phyloP scores from a whole-genome alignment of 176 grass and related monocot genomes.

The Aegilops sharonensis region DNA sequence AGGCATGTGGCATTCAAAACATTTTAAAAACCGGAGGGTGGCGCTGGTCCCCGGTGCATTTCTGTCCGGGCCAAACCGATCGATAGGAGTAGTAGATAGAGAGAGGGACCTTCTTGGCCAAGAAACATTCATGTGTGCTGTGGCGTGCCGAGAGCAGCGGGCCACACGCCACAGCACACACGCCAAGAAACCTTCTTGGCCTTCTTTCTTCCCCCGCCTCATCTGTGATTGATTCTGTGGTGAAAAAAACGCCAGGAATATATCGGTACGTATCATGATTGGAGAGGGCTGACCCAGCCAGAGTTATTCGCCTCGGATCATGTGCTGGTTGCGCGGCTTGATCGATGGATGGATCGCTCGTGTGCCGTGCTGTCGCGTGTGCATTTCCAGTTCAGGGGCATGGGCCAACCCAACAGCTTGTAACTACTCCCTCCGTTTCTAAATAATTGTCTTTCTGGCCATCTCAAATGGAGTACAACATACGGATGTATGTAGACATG shows the following conservation, averaged over 20 bases:
- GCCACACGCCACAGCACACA: not conserved
- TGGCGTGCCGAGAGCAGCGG: not conserved
- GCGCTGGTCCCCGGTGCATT: slow-evolving; percentile 9
- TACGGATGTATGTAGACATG: too few relatives aligned
- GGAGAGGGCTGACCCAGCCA: not conserved
- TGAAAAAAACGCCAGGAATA: not conserved
- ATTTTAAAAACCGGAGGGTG: slow-evolving; percentile 35
- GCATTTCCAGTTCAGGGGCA: slow-evolving; percentile 2
- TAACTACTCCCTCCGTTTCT: not conserved
- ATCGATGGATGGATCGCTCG: not conserved
- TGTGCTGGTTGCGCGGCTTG: not conserved
- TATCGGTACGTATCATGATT: not conserved
- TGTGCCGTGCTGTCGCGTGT: not conserved
- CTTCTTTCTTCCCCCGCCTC: not conserved
- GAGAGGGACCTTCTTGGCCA: not conserved
- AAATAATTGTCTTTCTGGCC: too few relatives aligned
- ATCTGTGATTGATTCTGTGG: not conserved
- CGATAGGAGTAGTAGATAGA: not conserved
- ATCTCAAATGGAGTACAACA: too few relatives aligned
- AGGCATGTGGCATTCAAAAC: slow-evolving; percentile 48
- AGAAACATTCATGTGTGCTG: too few relatives aligned
- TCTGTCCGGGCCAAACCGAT: not conserved
- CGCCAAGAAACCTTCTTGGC: not conserved
- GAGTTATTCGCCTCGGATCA: not conserved
- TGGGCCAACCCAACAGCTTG: slow-evolving; percentile 6